Evolutionary conservation across 768 basidiomycete genomes (phyloP), one percentile per base, ranked within the genome.

Genomic region (Cyclocybe aegerita): DNA sequence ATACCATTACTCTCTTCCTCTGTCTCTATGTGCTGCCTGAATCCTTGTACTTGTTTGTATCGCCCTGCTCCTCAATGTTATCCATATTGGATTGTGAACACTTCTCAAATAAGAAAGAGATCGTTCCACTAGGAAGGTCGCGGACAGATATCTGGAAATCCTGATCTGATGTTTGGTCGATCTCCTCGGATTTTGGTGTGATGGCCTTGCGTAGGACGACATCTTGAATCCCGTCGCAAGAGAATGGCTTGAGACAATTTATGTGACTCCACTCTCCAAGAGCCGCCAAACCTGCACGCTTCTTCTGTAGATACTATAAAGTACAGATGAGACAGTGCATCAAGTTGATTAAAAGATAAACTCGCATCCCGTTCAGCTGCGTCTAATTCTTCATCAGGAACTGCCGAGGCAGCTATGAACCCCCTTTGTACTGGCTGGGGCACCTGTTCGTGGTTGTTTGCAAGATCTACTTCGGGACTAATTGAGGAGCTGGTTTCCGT

Each of bases 181-280:
- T 58, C 57, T 84, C 77, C 35, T 55, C 29, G 46, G 33, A 7
- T 14, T 40, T 41, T 32, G 30, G 7, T 39, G 46, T 52, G 9
- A 62, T 23, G 34, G 53, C 49, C 14, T 61, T 73, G 7, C 77
- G 79, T 15, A 93, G 75, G 44, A 90, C 69, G 17, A 77, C 74
- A 64, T 93, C 91, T 42, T 83, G 78, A 43, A 93, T 74, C 11
- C 75, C 66, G 15, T 80, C 74, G 39, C 64, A 61, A 1, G 77
- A 70, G 11, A 68, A 63, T 4, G 69, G 57, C 39, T 69, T 72
- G 14, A 89, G 68, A 61, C 90, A 90, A 62, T 92, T 82, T 65
- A 93, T 80, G 61, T 96, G 93, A 16, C 78, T 85, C 92, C 93
- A 96, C 60, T 90, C 82, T 39, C 82, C 80, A 31, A 96, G 76